These are phyloP conservation scores for Malassezia furfur DNA, from an alignment of 1,284 basidiomycete species.

Conservation along the genomic window DNA sequence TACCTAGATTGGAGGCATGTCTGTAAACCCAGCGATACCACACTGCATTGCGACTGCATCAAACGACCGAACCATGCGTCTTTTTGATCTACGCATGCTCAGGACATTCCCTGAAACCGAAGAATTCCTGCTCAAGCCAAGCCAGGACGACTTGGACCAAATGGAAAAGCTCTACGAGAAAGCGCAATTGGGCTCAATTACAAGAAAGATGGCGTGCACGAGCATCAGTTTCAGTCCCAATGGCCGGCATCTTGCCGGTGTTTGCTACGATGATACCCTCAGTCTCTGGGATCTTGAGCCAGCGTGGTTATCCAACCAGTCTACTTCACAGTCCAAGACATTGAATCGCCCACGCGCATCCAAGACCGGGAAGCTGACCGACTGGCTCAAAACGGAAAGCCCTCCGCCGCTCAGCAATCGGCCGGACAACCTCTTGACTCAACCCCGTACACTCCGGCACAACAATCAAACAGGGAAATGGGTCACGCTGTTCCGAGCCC, in stretches of 20 bases:
- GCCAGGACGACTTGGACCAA: conserved; percentile 26
- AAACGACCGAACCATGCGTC: conserved; percentile 37
- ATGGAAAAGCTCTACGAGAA: conserved; percentile 20
- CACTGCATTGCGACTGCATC: conserved; percentile 40
- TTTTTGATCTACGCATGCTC: conserved; percentile 41
- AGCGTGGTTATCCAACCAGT: conserved; percentile 1
- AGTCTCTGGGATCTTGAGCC: conserved; percentile 24
- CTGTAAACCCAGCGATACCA: conserved; percentile 30
- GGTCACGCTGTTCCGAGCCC: conserved; percentile 44
- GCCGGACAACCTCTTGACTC: conserved; percentile 24
- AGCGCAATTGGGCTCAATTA: conserved; percentile 24
- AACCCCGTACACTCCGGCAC: conserved; percentile 27
- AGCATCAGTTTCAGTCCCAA: conserved; percentile 38
- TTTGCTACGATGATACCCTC: conserved; percentile 43
- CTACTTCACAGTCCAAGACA: neutral
- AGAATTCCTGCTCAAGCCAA: conserved; percentile 26
- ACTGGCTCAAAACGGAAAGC: conserved; percentile 19
- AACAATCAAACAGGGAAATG: conserved; percentile 47
- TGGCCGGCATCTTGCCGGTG: conserved; percentile 33
- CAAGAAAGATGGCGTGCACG: conserved; percentile 36
- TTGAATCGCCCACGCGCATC: neutral
- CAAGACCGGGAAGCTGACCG: conserved; percentile 15
- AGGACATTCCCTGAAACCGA: conserved; percentile 19
- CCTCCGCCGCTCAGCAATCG: conserved; percentile 2
- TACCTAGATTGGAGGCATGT: conserved; percentile 37